Percentiles rank a stretch among this genome's conserved stretches.
Conservation (phyloP, 345 rosid species). For the Eucalyptus camaldulensis region DNA sequence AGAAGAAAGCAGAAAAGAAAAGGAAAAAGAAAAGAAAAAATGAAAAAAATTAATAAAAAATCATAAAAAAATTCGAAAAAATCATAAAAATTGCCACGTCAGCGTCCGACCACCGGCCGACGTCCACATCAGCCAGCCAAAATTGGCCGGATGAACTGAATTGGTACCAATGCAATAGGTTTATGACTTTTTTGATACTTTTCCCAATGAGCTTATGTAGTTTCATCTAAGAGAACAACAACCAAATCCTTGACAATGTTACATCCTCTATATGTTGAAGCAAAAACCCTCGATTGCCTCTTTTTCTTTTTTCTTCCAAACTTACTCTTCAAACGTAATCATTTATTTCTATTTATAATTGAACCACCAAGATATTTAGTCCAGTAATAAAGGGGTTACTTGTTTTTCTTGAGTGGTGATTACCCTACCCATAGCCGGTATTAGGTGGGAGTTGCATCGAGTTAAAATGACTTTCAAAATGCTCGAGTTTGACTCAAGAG, state of each 20-base stretch:
- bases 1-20: too few relatives aligned
- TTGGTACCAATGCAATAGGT: too few relatives aligned
- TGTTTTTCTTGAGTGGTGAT: background rate
- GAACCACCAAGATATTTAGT: background rate
- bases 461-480: background rate
- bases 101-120: too few relatives aligned
- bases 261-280: background rate
- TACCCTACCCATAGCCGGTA: accelerated
- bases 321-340: accelerated
- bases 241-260: background rate
- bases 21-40: too few relatives aligned
- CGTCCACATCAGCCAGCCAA: too few relatives aligned
- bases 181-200: too few relatives aligned
- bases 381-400: background rate
- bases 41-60: too few relatives aligned
- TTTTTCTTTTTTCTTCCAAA: background rate
- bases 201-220: accelerated
- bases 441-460: accelerated
- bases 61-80: too few relatives aligned
- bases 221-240: background rate
- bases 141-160: too few relatives aligned
- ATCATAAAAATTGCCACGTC: too few relatives aligned
- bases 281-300: background rate
- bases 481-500: accelerated
- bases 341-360: background rate